Evolutionary conservation across 305 asterid genomes (phyloP).

Genomic region (Euphrasia arctica): DNA sequence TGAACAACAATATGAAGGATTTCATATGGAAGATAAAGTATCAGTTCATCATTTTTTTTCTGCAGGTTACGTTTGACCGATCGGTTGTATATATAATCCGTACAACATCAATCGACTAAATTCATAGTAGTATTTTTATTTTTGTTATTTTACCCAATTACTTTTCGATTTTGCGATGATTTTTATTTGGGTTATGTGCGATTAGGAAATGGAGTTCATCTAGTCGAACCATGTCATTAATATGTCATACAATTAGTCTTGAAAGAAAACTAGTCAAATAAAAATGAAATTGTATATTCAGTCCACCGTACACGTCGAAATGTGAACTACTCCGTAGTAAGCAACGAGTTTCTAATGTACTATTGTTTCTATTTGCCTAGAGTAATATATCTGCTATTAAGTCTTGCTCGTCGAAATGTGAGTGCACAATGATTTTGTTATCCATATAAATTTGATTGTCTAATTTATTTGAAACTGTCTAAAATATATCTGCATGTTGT

Average conservation of each 20-base stretch:
- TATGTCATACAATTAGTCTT: too few relatives aligned
- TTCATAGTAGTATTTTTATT: too few relatives aligned
- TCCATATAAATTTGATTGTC: too few relatives aligned
- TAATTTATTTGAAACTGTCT: too few relatives aligned
- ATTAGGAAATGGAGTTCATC: not conserved
- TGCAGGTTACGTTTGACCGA: not conserved
- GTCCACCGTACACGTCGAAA: not conserved
- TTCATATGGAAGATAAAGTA: not conserved
- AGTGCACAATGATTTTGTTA: too few relatives aligned
- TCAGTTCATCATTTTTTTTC: not conserved
- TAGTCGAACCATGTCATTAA: not conserved
- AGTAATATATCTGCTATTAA: not conserved
- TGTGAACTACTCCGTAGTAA: not conserved
- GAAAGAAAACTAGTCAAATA: not conserved
- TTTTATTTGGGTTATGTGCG: not conserved
- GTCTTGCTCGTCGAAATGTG: not conserved
- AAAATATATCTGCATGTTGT: too few relatives aligned
- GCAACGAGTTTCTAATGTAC: not conserved
- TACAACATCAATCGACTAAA: not conserved
- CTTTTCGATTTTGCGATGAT: not conserved
- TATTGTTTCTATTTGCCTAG: not conserved
- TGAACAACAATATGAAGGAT: not conserved
- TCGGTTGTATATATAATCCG: not conserved
- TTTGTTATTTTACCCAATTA: too few relatives aligned
- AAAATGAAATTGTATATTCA: slow-evolving; percentile 1